Evolutionary conservation across 768 basidiomycete genomes (phyloP).

Genomic region (Lentinula guzmanii): DNA sequence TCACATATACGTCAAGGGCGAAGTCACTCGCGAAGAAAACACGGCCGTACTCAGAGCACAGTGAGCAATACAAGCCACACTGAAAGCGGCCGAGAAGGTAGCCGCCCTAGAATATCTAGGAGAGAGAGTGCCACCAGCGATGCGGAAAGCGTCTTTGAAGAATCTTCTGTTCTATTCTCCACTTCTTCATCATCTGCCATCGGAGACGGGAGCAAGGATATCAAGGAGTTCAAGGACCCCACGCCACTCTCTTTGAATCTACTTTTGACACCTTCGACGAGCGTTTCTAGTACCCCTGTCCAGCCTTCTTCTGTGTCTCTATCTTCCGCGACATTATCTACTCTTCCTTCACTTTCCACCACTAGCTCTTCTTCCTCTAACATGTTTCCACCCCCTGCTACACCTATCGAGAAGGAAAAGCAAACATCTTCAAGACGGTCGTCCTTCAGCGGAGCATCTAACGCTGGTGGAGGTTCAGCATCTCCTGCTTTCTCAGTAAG

Average conservation of each 20-base stretch:
- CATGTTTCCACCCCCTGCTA: constrained; percentile 57
- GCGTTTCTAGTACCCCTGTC: constrained; percentile 62
- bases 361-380: constrained; percentile 10
- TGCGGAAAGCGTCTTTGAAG: constrained; percentile 36
- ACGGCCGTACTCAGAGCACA: constrained; percentile 7
- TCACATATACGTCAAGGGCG: neutral
- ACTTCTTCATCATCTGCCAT: constrained; percentile 27
- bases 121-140: constrained; percentile 75
- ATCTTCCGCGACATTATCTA: constrained; percentile 15
- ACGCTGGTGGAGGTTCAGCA: constrained; percentile 55
- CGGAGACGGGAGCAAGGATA: constrained; percentile 42
- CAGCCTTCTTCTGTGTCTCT: constrained; percentile 20
- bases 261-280: constrained; percentile 61
- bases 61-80: constrained; percentile 12
- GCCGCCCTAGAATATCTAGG: constrained; percentile 55
- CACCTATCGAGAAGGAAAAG: constrained; percentile 49
- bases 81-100: constrained; percentile 11
- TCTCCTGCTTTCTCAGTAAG: constrained; percentile 37
- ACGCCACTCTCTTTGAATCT: constrained; percentile 19
- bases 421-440: constrained; percentile 60
- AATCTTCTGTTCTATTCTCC: constrained; percentile 1
- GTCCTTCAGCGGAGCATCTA: constrained; percentile 66
- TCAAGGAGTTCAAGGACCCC: constrained; percentile 12
- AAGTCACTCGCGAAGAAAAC: constrained; percentile 7
- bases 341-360: constrained; percentile 1